Evolutionary conservation across 495 filamentous ascomycete genomes (phyloP), one percentile per base, ranked within the genome.

Genomic region (Ramalina intermedia): DNA sequence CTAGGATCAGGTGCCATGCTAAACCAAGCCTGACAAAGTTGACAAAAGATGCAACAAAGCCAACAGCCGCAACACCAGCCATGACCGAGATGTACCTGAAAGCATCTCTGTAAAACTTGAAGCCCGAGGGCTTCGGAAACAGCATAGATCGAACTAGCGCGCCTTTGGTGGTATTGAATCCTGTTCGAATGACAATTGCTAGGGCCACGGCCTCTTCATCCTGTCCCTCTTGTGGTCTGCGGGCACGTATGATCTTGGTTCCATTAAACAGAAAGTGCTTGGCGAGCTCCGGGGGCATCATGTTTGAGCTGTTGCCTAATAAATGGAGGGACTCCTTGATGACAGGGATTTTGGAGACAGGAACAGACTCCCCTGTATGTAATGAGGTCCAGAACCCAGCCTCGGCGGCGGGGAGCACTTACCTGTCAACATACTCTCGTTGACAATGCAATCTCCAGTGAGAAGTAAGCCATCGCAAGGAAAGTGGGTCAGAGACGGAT

Each of bases 381-480:
- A 33, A 47, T 47, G 67, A 48, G 69, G 58, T 41, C n/a, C 21
- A 39, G 36, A 21, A 35, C 26, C n/a, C 38, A 8, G 24, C 6
- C 9, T 11, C 11, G 4, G 33, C 37, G 8, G 16, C 38, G n/a
- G 26, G 37, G 35, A 36, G 18, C 17, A 59, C 68, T 57, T 59
- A 82, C 82, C 83, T 37, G 93, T 99, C 27, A 99, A 78, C 93
- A 99, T 99, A 69, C 90, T 96, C 63, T 99, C 93, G 61, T 99
- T 99, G 51, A 99, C 88, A 53, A 99, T 96, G 63, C 88, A 94
- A 63, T 99, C 93, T 21, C 93, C 93, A 47, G 85, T 84, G 5
- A 99, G 68, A 7, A 99, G 69, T 36, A 99, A 70, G 61, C 89
- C 93, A 65, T 99, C 93, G 58, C 87, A 87, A 11, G 93, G 93